phyloP scores from a whole-genome alignment of 768 basidiomycete genomes.

The Krasilnikovozyma curviuscula region DNA sequence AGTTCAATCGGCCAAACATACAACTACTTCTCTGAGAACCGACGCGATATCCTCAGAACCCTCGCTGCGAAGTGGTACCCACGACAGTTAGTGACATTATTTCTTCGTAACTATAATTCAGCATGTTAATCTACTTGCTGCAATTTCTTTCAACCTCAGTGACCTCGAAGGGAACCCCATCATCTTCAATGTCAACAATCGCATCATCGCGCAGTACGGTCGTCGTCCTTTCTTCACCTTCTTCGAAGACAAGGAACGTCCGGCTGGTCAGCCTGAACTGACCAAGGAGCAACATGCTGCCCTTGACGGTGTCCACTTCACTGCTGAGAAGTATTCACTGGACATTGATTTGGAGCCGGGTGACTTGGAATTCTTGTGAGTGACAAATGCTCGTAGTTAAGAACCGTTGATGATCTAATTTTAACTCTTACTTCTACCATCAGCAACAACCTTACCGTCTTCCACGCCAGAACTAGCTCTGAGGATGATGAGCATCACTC shows the following conservation, averaged over 20 bases:
- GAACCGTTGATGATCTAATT: too few relatives aligned
- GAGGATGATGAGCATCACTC: conserved; percentile 26
- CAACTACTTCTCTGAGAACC: conserved; percentile 11
- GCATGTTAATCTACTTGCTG: too few relatives aligned
- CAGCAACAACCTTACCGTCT: conserved; percentile 15
- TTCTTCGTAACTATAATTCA: too few relatives aligned
- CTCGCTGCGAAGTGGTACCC: conserved; percentile 10
- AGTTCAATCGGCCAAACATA: conserved; percentile 15
- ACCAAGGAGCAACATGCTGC: conserved; percentile 14
- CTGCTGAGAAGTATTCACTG: conserved; percentile 14
- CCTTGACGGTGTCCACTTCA: conserved; percentile 16
- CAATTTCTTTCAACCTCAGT: not conserved
- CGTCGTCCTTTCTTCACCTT: conserved; percentile 16
- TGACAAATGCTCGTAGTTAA: too few relatives aligned
- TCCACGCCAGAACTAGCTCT: conserved; percentile 9
- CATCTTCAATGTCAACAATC: not conserved
- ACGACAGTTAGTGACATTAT: conserved; percentile 9
- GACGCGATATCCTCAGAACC: conserved; percentile 13
- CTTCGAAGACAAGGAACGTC: conserved; percentile 11
- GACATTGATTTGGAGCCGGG: conserved; percentile 15
- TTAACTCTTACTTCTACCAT: too few relatives aligned
- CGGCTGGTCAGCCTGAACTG: not conserved
- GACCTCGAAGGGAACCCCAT: not conserved
- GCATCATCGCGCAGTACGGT: conserved; percentile 13
- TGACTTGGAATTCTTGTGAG: conserved; percentile 17